A percentile compares a stretch with the other conserved stretches of the same genome.
Conservation (phyloP, 2,329 filamentous ascomycete species). For the Herpotrichia juniperi region DNA sequence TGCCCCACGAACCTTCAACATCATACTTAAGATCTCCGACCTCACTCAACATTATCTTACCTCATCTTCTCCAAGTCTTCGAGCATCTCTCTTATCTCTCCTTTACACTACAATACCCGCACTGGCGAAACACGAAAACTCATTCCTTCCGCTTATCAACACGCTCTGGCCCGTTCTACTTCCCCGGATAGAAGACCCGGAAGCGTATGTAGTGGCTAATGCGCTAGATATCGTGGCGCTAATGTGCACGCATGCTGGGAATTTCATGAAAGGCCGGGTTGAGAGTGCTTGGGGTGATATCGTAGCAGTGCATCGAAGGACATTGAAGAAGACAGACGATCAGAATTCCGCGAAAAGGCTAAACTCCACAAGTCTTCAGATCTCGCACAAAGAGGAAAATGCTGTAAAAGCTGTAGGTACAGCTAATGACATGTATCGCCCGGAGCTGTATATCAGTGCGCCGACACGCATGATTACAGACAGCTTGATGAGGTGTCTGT, state of each 20-base stretch:
- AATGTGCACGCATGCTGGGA: slow-evolving; percentile 75
- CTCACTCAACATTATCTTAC: slow-evolving; percentile 92
- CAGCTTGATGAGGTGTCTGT: slow-evolving; percentile 64
- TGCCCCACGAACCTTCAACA: slow-evolving; percentile 75
- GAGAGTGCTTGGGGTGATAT: slow-evolving; percentile 72
- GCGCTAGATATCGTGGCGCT: slow-evolving; percentile 71
- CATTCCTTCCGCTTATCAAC: slow-evolving; percentile 88
- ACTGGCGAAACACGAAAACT: slow-evolving; percentile 77
- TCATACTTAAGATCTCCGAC: slow-evolving; percentile 80
- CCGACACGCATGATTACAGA: slow-evolving; percentile 70
- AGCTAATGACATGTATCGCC: slow-evolving; percentile 5
- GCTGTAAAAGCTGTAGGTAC: not conserved
- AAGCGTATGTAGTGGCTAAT: slow-evolving; percentile 71
- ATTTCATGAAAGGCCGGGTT: slow-evolving; percentile 80
- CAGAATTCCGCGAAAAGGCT: not conserved
- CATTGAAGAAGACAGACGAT: slow-evolving; percentile 13
- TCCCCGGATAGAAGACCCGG: slow-evolving; percentile 68
- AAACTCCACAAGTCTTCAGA: not conserved
- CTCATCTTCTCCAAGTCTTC: slow-evolving; percentile 78
- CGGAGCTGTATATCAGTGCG: slow-evolving; percentile 55
- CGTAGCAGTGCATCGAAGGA: slow-evolving; percentile 36
- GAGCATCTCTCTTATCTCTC: slow-evolving; percentile 78
- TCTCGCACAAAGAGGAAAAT: not conserved
- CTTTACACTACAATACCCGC: slow-evolving; percentile 74
- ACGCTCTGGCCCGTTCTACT: slow-evolving; percentile 86